Conservation (phyloP, 2,329 filamentous ascomycete genomes). For the Fusarium musae region DNA sequence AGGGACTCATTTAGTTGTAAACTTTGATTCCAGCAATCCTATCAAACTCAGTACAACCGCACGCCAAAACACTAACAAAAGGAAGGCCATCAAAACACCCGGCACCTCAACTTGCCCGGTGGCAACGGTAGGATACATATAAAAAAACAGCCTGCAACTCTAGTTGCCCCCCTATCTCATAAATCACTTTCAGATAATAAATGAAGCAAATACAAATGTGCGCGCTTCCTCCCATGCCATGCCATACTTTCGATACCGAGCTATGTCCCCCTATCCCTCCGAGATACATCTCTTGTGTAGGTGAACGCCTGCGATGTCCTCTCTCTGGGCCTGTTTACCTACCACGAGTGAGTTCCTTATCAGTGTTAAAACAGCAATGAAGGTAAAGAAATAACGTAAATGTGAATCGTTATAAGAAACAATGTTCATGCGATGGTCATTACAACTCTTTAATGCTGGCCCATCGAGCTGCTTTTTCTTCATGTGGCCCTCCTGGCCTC, state of each 20-base stretch:
- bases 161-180: slow-evolving; percentile 36
- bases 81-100: slow-evolving; percentile 37
- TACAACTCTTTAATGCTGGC: slow-evolving; percentile 52
- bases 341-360: slow-evolving; percentile 34
- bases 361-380: slow-evolving; percentile 39
- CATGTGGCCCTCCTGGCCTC: slow-evolving; percentile 12
- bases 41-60: slow-evolving; percentile 43
- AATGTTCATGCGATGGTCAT: slow-evolving; percentile 55
- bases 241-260: slow-evolving; percentile 34
- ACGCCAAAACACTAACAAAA: slow-evolving; percentile 44
- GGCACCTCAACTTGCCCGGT: slow-evolving; percentile 28
- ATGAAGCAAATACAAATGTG: slow-evolving; percentile 23
- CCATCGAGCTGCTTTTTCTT: slow-evolving; percentile 30
- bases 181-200: slow-evolving; percentile 38
- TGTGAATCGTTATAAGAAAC: slow-evolving; percentile 50
- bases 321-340: slow-evolving; percentile 31
- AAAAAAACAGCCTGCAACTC: slow-evolving; percentile 36
- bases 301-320: slow-evolving; percentile 31
- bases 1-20: slow-evolving; percentile 21
- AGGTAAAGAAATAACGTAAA: slow-evolving; percentile 44
- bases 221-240: slow-evolving; percentile 42
- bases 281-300: slow-evolving; percentile 32
- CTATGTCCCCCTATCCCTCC: slow-evolving; percentile 27
- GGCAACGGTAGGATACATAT: slow-evolving; percentile 37
- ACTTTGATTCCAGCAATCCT: slow-evolving; percentile 42